These are phyloP conservation scores for Trypanosoma mega DNA, from an alignment of 208 protist species.

Conservation along the genomic window DNA sequence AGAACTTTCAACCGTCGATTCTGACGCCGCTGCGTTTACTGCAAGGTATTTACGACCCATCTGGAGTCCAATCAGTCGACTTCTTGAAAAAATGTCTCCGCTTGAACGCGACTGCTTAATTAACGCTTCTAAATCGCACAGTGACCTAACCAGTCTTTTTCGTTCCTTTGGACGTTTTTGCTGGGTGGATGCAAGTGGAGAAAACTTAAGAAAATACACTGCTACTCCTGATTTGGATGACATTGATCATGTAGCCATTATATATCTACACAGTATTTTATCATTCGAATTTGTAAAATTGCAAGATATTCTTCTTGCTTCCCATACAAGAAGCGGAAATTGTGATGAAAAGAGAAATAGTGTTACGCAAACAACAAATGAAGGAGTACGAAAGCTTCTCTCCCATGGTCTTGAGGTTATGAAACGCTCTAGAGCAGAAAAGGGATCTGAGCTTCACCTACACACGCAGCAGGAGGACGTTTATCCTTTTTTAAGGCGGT, in stretches of 20 bases:
- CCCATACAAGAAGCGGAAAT: not conserved
- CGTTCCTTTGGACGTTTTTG: slow-evolving; percentile 40
- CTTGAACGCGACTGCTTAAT: slow-evolving; percentile 18
- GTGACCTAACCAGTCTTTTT: slow-evolving; percentile 28
- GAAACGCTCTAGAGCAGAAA: not conserved
- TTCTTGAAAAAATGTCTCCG: slow-evolving; percentile 33
- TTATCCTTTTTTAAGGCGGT: slow-evolving; percentile 10
- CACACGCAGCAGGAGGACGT: slow-evolving; percentile 12
- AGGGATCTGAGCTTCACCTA: not conserved
- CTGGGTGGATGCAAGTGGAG: slow-evolving; percentile 46
- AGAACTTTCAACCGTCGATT: slow-evolving; percentile 27
- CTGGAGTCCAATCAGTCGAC: slow-evolving; percentile 47
- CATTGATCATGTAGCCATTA: slow-evolving; percentile 37
- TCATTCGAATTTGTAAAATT: slow-evolving; percentile 22
- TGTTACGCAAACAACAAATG: not conserved
- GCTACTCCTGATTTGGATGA: slow-evolving; percentile 60
- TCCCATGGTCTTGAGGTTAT: slow-evolving; percentile 2
- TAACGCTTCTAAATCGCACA: not conserved
- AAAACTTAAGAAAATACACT: slow-evolving; percentile 48
- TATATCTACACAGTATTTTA: slow-evolving; percentile 32
- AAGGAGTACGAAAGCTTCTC: slow-evolving; percentile 3
- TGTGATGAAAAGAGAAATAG: not conserved
- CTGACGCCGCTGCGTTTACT: slow-evolving; percentile 27
- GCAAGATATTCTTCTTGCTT: slow-evolving; percentile 4
- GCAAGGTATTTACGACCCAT: slow-evolving; percentile 44